These are phyloP conservation scores for Sphaerulina vaccinii DNA, from an alignment of 2,329 filamentous ascomycete species.

Conservation along the genomic window DNA sequence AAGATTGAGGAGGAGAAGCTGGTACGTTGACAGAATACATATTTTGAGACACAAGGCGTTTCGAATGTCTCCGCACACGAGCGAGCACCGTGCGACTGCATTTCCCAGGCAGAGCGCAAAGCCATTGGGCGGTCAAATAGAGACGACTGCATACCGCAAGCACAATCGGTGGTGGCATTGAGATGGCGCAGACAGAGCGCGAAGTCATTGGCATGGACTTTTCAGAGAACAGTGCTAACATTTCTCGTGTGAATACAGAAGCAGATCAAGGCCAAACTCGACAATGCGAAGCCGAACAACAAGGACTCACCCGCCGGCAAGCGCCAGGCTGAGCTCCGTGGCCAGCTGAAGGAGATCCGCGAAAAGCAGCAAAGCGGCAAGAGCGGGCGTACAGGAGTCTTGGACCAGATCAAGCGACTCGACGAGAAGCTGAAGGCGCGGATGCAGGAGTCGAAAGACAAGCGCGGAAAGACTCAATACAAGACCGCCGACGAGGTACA, in stretches of 20 bases:
- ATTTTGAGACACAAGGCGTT: too few relatives aligned
- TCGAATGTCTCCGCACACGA: too few relatives aligned
- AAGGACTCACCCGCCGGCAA: slow-evolving; percentile 77
- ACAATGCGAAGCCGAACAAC: slow-evolving; percentile 76
- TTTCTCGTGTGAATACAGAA: slow-evolving; percentile 68
- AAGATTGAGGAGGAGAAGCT: slow-evolving; percentile 67
- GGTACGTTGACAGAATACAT: slow-evolving; percentile 27
- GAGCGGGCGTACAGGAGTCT: slow-evolving; percentile 70
- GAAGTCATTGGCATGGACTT: too few relatives aligned
- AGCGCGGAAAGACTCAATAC: slow-evolving; percentile 76
- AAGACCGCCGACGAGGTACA: slow-evolving; percentile 88
- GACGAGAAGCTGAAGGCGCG: slow-evolving; percentile 85
- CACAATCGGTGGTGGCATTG: too few relatives aligned
- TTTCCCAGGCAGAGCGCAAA: too few relatives aligned
- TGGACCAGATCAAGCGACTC: slow-evolving; percentile 88
- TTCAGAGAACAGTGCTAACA: slow-evolving; percentile 19
- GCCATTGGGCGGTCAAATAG: too few relatives aligned
- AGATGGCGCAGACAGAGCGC: too few relatives aligned
- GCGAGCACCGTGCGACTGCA: too few relatives aligned
- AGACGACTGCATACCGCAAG: too few relatives aligned
- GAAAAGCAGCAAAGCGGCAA: slow-evolving; percentile 87
- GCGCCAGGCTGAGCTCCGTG: slow-evolving; percentile 80
- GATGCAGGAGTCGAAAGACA: slow-evolving; percentile 81
- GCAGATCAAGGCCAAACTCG: slow-evolving; percentile 83
- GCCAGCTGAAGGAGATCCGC: slow-evolving; percentile 79